A percentile compares a stretch with the other conserved stretches of the same genome.
These are phyloP conservation scores for Terfezia claveryi DNA, from an alignment of 495 filamentous ascomycete species.

Conservation along the genomic window DNA sequence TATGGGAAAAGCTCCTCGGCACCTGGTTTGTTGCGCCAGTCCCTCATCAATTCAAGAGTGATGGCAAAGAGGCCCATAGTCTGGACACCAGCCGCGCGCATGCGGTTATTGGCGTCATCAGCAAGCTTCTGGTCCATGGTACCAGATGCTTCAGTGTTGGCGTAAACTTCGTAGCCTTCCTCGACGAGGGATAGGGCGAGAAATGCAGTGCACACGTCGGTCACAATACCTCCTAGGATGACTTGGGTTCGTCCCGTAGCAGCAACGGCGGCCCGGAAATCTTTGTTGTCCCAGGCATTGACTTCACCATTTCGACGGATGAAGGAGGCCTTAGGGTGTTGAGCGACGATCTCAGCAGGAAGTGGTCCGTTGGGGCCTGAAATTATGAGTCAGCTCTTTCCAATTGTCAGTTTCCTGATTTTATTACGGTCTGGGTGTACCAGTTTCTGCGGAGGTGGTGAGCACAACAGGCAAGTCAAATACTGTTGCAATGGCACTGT, in stretches of 20 bases:
- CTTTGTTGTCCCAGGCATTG: constrained; percentile 57
- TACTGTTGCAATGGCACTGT: constrained; percentile 40
- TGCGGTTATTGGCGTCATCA: constrained; percentile 39
- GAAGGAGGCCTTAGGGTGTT: constrained; percentile 45
- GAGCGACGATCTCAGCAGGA: constrained; percentile 43
- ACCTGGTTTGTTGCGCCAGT: constrained; percentile 53
- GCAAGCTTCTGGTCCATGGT: constrained; percentile 35
- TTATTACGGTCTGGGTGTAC: constrained; percentile 13
- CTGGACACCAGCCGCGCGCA: constrained; percentile 45
- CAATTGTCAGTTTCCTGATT: background rate
- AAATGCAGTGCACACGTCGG: constrained; percentile 50
- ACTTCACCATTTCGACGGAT: constrained; percentile 54
- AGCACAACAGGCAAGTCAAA: constrained; percentile 50
- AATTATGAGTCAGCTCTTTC: background rate
- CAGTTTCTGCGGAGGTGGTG: constrained; percentile 40
- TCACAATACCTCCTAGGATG: constrained; percentile 52
- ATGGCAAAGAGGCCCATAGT: constrained; percentile 44
- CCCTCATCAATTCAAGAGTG: constrained; percentile 50
- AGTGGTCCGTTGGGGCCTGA: constrained; percentile 44
- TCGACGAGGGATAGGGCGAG: constrained; percentile 46
- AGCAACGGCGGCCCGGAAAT: constrained; percentile 43
- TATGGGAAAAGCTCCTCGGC: constrained; percentile 37
- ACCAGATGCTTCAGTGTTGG: constrained; percentile 51
- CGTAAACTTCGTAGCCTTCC: constrained; percentile 56
- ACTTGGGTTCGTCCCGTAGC: constrained; percentile 47